Evolutionary conservation across 176 grass and related monocot genomes (phyloP), one percentile per base, ranked within the genome.

Genomic region (Juncus inflexus): DNA sequence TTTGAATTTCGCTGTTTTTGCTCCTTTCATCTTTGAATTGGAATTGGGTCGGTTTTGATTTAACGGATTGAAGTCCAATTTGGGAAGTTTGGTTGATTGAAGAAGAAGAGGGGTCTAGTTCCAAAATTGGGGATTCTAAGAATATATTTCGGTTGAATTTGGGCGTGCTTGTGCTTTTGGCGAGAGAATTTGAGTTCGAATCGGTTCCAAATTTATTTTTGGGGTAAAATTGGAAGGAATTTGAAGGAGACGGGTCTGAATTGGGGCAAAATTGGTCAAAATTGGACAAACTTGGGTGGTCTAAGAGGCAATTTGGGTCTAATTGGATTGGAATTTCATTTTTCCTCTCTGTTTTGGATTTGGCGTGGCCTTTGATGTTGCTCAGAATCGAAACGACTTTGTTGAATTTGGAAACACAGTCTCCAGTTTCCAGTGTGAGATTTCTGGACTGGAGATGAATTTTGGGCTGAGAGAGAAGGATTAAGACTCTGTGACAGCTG

Each of bases 401-500:
- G 36, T 67, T 83, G 69, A 83, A 83, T 12, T 37, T 67, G 35
- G 61, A 67, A 78, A 83, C 69, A 61, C 66, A 58, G 12, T 78
- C 75, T 52, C 37, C 67, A 15, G 75, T 74, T 15, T 83, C 68
- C 13, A 60, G n/a, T 15, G 60, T 61, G 12, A 83, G 8, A 9
- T 68, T 35, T 13, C 55, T 73, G 6, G 52, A 73, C 53, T 69
- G 80, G 37, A 53, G 61, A 55, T 78, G 67, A 52, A 74, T 71
- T 35, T 62, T 63, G 7, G 80, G 54, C 54, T 69, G 68, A 6
- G 42, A 63, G 11, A 83, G 54, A 12, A 83, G 75, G 62, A 14
- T 74, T 7, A 83, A 61, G 13, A 83, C 80, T 63, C 68, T 68
- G 64, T 74, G 28, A 13, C 80, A 74, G 42, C 80, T 83, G 35